Base-by-base conservation (phyloP, 2,329 filamentous ascomycete genomes). In the Lachnellula subtilissima region DNA sequence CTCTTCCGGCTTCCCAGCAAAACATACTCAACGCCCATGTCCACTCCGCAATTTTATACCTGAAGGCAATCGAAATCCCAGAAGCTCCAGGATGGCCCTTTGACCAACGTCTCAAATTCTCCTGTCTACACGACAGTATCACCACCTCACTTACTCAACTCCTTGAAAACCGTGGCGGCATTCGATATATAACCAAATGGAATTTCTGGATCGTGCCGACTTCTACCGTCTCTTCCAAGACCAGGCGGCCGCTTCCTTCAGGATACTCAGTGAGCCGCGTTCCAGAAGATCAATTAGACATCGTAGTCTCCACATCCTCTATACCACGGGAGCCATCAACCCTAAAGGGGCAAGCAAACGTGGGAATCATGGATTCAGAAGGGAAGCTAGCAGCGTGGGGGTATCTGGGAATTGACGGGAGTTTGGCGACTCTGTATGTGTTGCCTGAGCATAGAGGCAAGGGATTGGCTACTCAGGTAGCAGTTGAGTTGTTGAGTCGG, bases 71-170 rank as follows among this genome's bases (percentile, higher is more conserved):
- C 1, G 22, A 48, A 6, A 63, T 69, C 19, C 61, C 61, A 17
- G 56, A 61, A 45, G 68, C 68, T 23, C 67, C 67, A 11, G 67
- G 68, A 2, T 67, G 66, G 62, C 68, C 68, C 2, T 70, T 70
- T 55, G 23, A 55, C 2, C 61, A 61, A 0, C 53, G 56, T 25
- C 55, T 70, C 5, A 59, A 50, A 46, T 66, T 69, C 39, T 61
- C 56, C 2, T 65, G 61, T 55, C 12, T 69, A 2, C 61, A 66
- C 46, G 56, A 61, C 42, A 23, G 39, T 6, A 56, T 65, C 43
- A 55, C 59, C 9, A 36, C 48, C 11, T 19, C 52, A 1, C 23
- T 70, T 0, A 5, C 48, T 2, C 23, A 40, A 2, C 54, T 67
- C 32, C 59, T 55, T 1, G 17, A 52, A 5, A 36, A 57, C 3